These are phyloP conservation scores for Haematococcus lacustris DNA, from an alignment of 139 green algal species.

Conservation along the genomic window DNA sequence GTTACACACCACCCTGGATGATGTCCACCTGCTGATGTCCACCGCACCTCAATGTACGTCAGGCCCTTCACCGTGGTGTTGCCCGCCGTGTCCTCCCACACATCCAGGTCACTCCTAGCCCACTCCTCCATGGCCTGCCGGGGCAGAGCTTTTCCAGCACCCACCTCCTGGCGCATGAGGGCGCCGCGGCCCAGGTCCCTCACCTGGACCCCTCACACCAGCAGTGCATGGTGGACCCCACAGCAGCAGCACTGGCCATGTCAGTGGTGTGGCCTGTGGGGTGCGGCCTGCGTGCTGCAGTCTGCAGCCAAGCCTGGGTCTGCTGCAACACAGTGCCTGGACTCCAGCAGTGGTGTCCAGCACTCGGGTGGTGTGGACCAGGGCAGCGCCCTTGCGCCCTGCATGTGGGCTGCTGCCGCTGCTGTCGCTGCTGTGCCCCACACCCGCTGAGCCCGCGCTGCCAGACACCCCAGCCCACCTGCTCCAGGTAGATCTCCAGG, in stretches of 20 bases:
- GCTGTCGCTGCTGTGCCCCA: too few relatives aligned
- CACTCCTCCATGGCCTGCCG: slow-evolving; percentile 14
- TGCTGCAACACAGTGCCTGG: too few relatives aligned
- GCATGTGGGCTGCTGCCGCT: too few relatives aligned
- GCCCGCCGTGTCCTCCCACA: slow-evolving; percentile 33
- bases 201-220: slow-evolving; percentile 4
- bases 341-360: too few relatives aligned
- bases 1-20: too few relatives aligned
- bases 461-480: slow-evolving; percentile 25
- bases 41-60: slow-evolving; percentile 30
- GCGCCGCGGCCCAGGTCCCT: slow-evolving; percentile 13
- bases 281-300: not conserved
- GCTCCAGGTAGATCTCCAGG: slow-evolving; percentile 48
- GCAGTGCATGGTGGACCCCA: not conserved
- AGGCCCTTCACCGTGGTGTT: slow-evolving; percentile 39
- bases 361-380: too few relatives aligned
- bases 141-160: not conserved
- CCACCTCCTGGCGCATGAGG: not conserved
- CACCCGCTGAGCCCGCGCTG: too few relatives aligned
- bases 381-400: too few relatives aligned
- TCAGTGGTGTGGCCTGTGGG: not conserved
- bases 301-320: too few relatives aligned
- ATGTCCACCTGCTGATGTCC: too few relatives aligned
- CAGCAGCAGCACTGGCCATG: not conserved
- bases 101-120: slow-evolving; percentile 26